phyloP scores from a whole-genome alignment of 2,329 filamentous ascomycete genomes.

The Pyricularia sp. region DNA sequence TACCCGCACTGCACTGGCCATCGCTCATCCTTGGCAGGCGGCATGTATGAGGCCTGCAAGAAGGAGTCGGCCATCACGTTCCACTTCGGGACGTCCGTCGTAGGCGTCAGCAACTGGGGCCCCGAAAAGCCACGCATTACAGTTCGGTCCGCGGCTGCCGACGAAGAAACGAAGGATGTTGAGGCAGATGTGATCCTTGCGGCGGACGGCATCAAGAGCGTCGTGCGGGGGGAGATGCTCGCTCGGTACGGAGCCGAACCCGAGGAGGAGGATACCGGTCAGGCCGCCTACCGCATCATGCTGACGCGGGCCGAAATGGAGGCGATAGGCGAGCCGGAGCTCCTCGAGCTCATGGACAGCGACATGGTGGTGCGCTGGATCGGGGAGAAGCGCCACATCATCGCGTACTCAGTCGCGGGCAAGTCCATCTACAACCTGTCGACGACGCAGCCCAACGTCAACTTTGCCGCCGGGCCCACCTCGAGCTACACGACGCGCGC shows the following conservation, averaged over 20 bases:
- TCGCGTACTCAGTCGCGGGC: slow-evolving; percentile 64
- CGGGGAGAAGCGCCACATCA: slow-evolving; percentile 65
- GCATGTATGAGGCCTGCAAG: slow-evolving; percentile 62
- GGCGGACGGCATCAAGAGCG: slow-evolving; percentile 47
- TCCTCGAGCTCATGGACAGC: slow-evolving; percentile 56
- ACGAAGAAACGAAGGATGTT: slow-evolving; percentile 38
- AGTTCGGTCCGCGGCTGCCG: slow-evolving; percentile 42
- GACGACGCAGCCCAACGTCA: slow-evolving; percentile 50
- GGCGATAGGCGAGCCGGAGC: slow-evolving; percentile 55
- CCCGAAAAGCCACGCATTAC: slow-evolving; percentile 48
- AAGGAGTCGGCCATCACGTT: slow-evolving; percentile 54
- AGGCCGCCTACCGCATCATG: slow-evolving; percentile 75
- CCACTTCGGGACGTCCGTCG: slow-evolving; percentile 51
- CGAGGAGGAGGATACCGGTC: slow-evolving; percentile 58
- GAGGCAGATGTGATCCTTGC: slow-evolving; percentile 44
- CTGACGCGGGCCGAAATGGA: slow-evolving; percentile 58
- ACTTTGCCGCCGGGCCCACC: slow-evolving; percentile 47
- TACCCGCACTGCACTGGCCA: slow-evolving; percentile 78
- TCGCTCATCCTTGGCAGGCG: slow-evolving; percentile 59
- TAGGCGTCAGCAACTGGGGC: slow-evolving; percentile 47
- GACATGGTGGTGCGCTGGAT: slow-evolving; percentile 68
- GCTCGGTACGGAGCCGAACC: slow-evolving; percentile 37
- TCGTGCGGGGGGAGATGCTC: slow-evolving; percentile 43
- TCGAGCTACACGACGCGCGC: slow-evolving; percentile 55
- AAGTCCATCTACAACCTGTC: slow-evolving; percentile 59